Evolutionary conservation across 2,329 filamentous ascomycete genomes (phyloP), one percentile per base, ranked within the genome.

Genomic region (Stylonectria norvegica): DNA sequence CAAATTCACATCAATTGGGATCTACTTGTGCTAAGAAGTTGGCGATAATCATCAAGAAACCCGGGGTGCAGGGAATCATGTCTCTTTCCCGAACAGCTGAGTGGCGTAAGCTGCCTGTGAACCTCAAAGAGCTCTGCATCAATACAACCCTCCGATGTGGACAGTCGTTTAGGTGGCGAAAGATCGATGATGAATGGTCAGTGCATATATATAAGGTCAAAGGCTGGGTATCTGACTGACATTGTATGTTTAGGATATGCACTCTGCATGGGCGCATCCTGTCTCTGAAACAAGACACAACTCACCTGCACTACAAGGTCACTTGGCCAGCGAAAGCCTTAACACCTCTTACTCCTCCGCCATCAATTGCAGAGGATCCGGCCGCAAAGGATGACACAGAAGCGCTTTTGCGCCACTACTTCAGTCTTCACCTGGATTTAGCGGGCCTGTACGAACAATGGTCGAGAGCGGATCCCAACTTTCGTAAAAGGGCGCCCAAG

Each of bases 111-210:
- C 69, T 98, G 52, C 89, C 93, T 17, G 71, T 96, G 28, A 86
- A 75, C 45, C 69, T 95, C 22, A 79, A 83, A 4, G 93, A 98
- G 61, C 78, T 98, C 4, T 96, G 89, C 62, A 89, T 98, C 51
- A 89, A 95, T 56, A 98, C 91, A 0, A 95, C 89, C 0, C 71
- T 98, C 22, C 83, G 91, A 47, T 98, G 93, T 62, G 93, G 93
- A 4, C 93, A 98, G 64, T 95, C 91, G 1, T 98, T 98, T 56
- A 83, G 91, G 70, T 98, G 93, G 93, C 85, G 84, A 47, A 89
- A 90, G 60, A 79, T 88, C 34, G 77, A 81, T 30, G 81, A 90
- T 61, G 85, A 91, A 72, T 98, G 93, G 93, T 86, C 49, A 62
- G 57, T 25, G 17, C 15, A 16, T 36, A 12, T 16, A 18, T n/a